A percentile compares a stretch with the other conserved stretches of the same genome.
Evolutionary conservation across 441 rosid species (phyloP).

Genomic region (Biscutella laevigata): DNA sequence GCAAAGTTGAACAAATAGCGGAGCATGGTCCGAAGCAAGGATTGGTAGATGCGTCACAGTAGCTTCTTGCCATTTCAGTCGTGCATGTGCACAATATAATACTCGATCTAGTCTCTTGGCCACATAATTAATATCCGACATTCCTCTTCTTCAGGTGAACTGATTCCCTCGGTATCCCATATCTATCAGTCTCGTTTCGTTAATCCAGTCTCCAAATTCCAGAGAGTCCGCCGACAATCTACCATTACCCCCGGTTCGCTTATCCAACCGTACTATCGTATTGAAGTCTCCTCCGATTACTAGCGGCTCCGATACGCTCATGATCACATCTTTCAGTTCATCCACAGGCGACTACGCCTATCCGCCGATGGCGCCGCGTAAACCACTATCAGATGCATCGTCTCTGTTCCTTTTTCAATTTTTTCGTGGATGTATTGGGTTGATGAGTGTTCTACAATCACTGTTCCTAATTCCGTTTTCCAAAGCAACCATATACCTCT

Average conservation of each 20-base stretch:
- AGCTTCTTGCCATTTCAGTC: neutral
- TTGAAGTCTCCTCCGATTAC: no score
- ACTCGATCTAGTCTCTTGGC: neutral
- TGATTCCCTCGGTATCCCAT: neutral
- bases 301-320: no score
- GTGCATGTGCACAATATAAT: neutral
- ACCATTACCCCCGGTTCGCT: neutral
- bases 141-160: neutral
- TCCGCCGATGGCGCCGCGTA: no score
- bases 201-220: neutral
- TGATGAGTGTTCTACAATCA: no score
- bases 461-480: no score
- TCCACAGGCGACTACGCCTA: no score
- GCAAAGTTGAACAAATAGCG: neutral
- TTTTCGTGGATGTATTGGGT: no score
- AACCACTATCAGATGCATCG: no score
- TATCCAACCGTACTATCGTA: neutral
- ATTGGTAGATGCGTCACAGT: neutral
- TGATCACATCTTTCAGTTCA: no score
- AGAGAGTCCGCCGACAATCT: neutral
- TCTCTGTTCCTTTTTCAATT: no score
- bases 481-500: no score
- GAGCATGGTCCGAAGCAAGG: neutral
- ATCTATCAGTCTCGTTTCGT: neutral
- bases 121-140: no score